A percentile compares a stretch with the other conserved stretches of the same genome.
These are phyloP conservation scores for Starmera stellimalicola DNA, from an alignment of 1,139 yeast genomes.

Conservation along the genomic window DNA sequence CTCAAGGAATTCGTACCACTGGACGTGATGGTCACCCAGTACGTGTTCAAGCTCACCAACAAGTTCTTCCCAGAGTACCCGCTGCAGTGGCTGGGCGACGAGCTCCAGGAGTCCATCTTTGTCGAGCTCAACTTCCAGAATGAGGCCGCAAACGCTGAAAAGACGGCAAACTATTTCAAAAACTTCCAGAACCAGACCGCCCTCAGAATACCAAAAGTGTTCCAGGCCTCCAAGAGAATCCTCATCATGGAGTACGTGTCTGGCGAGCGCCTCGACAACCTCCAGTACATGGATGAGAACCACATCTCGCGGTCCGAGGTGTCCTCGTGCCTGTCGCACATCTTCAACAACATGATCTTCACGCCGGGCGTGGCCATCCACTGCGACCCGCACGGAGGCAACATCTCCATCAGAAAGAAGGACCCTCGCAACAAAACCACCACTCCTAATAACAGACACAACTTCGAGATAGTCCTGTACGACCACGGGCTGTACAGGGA, in stretches of 20 bases:
- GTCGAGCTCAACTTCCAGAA: slow-evolving; percentile 82
- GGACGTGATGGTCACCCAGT: slow-evolving; percentile 69
- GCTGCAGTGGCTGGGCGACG: slow-evolving; percentile 88
- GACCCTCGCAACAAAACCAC: slow-evolving; percentile 17
- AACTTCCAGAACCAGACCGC: slow-evolving; percentile 56
- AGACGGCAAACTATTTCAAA: slow-evolving; percentile 59
- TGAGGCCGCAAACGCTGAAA: slow-evolving; percentile 75
- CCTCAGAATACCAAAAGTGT: slow-evolving; percentile 64
- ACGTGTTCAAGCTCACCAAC: slow-evolving; percentile 67
- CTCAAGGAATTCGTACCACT: slow-evolving; percentile 82
- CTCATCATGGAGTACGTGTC: slow-evolving; percentile 81
- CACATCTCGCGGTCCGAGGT: slow-evolving; percentile 70
- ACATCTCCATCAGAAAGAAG: slow-evolving; percentile 64
- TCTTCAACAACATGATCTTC: slow-evolving; percentile 91
- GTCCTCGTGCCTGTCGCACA: slow-evolving; percentile 77
- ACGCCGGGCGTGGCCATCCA: slow-evolving; percentile 87
- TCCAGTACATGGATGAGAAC: slow-evolving; percentile 50
- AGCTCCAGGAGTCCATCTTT: slow-evolving; percentile 73
- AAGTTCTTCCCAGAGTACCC: slow-evolving; percentile 90
- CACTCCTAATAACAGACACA: slow-evolving; percentile 40
- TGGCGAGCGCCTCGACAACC: slow-evolving; percentile 79
- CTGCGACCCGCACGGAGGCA: slow-evolving; percentile 98
- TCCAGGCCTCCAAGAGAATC: slow-evolving; percentile 59
- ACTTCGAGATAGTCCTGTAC: slow-evolving; percentile 84
- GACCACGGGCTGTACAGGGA: slow-evolving; percentile 93